These are phyloP conservation scores for Gossypium bickii DNA, from an alignment of 345 rosid genomes.

Conservation along the genomic window DNA sequence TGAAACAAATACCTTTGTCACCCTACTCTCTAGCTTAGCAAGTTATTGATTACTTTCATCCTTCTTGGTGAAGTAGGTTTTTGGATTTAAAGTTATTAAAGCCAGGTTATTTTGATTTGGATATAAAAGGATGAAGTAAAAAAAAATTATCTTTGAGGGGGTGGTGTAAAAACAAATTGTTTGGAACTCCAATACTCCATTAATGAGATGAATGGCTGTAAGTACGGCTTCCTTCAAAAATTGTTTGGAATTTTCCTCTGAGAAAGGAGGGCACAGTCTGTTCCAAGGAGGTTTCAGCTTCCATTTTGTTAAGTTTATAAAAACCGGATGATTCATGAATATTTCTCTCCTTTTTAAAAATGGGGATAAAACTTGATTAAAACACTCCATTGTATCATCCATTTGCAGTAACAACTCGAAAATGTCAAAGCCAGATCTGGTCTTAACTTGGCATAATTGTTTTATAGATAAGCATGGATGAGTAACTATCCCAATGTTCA, in stretches of 20 bases:
- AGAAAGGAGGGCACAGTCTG: not conserved
- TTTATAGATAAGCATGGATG: not conserved
- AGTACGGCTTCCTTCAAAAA: not conserved
- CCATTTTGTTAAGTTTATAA: not conserved
- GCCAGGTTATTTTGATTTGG: not conserved
- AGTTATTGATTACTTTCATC: not conserved
- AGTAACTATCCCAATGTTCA: not conserved
- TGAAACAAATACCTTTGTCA: not conserved
- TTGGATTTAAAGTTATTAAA: not conserved
- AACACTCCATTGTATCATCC: not conserved
- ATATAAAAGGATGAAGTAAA: not conserved
- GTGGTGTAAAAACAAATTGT: not conserved
- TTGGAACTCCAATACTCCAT: not conserved
- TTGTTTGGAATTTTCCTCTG: not conserved
- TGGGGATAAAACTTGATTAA: not conserved
- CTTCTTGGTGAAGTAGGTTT: not conserved
- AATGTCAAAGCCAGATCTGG: not conserved
- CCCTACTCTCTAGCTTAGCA: not conserved
- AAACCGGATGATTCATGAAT: not conserved
- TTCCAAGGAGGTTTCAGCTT: not conserved
- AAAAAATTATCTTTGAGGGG: not conserved
- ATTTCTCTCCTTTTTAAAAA: not conserved
- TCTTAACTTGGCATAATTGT: not conserved
- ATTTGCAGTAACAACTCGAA: not conserved
- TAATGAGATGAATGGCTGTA: not conserved